These are phyloP conservation scores for Clavariopsis aquatica DNA, from an alignment of 495 filamentous ascomycete genomes.

Conservation along the genomic window DNA sequence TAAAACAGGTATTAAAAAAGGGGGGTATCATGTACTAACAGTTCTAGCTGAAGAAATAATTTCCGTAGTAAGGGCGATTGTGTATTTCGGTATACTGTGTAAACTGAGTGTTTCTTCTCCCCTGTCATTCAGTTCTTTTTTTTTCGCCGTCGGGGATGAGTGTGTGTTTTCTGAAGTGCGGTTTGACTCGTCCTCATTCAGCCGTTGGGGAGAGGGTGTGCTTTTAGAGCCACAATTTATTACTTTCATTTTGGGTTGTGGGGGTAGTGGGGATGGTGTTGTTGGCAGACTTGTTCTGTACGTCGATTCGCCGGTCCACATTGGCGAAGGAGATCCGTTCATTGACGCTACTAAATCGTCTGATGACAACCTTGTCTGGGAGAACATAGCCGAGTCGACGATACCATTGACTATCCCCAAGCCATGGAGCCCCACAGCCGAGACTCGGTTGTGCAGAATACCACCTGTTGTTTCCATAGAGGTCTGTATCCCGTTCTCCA, in stretches of 20 bases:
- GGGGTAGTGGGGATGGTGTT: slow-evolving; percentile 18
- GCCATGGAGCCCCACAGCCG: slow-evolving; percentile 19
- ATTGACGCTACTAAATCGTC: slow-evolving; percentile 23
- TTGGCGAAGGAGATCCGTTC: slow-evolving; percentile 22
- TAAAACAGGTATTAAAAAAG: background rate
- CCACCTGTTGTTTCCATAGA: slow-evolving; percentile 6
- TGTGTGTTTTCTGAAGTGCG: too few species aligned
- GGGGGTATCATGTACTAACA: background rate
- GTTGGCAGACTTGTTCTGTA: slow-evolving; percentile 10
- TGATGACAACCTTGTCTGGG: slow-evolving; percentile 34
- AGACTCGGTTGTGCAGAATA: background rate
- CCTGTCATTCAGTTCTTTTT: background rate
- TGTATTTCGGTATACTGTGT: slow-evolving; percentile 28
- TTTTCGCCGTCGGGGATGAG: too few species aligned
- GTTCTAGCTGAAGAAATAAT: slow-evolving; percentile 18
- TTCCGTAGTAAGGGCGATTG: slow-evolving; percentile 26
- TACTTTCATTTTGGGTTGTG: background rate
- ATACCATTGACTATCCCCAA: slow-evolving; percentile 21
- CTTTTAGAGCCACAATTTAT: background rate
- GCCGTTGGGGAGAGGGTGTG: background rate
- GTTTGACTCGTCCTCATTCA: too few species aligned
- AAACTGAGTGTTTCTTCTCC: slow-evolving; percentile 17
- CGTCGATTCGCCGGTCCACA: background rate
- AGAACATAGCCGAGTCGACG: slow-evolving; percentile 16
- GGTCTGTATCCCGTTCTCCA: slow-evolving; percentile 2